Conservation (phyloP, 2,329 filamentous ascomycete species). For the Aspergillus sp. region DNA sequence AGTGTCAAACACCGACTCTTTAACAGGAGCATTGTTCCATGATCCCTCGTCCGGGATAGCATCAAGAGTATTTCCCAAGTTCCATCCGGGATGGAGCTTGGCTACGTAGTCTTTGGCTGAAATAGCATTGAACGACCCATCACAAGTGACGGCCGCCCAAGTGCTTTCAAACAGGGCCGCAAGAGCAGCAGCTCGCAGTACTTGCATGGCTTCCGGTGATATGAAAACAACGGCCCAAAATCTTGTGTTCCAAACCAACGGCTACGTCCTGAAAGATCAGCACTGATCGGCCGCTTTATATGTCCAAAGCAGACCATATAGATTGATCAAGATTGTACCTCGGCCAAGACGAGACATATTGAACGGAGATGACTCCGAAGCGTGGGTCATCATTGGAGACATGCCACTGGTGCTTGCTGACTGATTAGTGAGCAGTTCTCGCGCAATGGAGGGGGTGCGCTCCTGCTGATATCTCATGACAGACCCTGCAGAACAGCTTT, state of each 20-base stretch:
- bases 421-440: background rate
- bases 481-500: background rate
- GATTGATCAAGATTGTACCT: background rate
- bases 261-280: background rate
- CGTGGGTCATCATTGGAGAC: background rate
- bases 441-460: background rate
- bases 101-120: slow-evolving; percentile 50
- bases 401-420: background rate
- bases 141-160: slow-evolving; percentile 32
- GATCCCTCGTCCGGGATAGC: slow-evolving; percentile 56
- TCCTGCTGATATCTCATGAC: background rate
- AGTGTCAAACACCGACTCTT: slow-evolving; percentile 51
- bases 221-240: background rate
- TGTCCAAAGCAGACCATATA: background rate
- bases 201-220: slow-evolving; percentile 9
- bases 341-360: background rate
- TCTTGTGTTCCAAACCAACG: background rate
- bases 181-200: slow-evolving; percentile 9
- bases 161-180: slow-evolving; percentile 6
- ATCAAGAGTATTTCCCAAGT: slow-evolving; percentile 61
- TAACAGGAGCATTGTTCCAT: slow-evolving; percentile 59
- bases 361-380: background rate
- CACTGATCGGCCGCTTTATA: background rate
- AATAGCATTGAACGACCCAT: slow-evolving; percentile 45
- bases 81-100: slow-evolving; percentile 59